Base-by-base conservation (phyloP, 768 basidiomycete genomes). In the Leccinum uliginosum region DNA sequence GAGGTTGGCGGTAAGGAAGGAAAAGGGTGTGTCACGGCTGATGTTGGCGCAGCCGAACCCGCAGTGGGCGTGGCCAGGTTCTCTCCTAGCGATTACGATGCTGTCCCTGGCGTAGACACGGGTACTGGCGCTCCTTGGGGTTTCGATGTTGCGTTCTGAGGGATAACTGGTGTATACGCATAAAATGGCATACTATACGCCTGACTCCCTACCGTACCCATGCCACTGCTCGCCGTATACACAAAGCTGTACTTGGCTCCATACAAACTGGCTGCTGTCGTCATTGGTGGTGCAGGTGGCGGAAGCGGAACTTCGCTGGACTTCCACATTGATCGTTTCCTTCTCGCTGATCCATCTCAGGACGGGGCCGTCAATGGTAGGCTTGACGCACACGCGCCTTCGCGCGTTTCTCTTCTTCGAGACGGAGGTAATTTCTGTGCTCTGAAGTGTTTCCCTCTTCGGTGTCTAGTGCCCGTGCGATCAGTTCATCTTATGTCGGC, bases 401-500 rank as follows among this genome's bases (percentile, higher is more conserved):
- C 65, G 81, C 84, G 8, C 91, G 83, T 62, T 89, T 91, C 71
- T 91, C 90, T 65, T 91, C 91, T 62, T 95, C 93, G 2, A 83
- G 71, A 50, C 78, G 81, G 27, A 94, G 82, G 65, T 93, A 94
- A 62, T 92, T 82, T 34, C 82, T 77, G 60, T 94, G 89, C 48
- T 91, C 85, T 6, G 78, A 77, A 21, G 86, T 83, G 67, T 95
- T 95, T 0, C 86, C 85, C 70, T 93, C 92, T 70, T 94, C 93
- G 52, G 85, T 91, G 63, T 93, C 89, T 17, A 94, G 80, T 0
- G 93, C 93, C 7, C 83, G 83, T 2, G 83, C 84, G 55, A 95
- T 87, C 8, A 94, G 80, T 63, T 94, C 89, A n/a, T 82, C 87
- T 65, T 95, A 93, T 0, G 91, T 91, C 45, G 78, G 80, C 6